Base-by-base conservation (phyloP, 306 rosid species). In the Rosa rugosa region DNA sequence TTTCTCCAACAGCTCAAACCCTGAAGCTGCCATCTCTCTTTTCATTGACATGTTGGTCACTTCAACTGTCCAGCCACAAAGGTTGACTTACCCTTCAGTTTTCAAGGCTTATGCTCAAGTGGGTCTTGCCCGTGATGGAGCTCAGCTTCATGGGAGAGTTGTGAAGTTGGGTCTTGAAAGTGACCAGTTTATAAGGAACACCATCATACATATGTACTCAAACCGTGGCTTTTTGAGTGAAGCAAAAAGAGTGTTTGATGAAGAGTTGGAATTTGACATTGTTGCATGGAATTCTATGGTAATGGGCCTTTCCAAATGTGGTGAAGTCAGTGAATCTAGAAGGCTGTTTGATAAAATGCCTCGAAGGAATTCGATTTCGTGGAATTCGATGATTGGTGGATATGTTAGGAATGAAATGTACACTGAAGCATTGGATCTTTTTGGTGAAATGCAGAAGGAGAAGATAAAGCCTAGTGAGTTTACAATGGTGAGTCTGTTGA, bases 341-440 rank as follows among this genome's bases (percentile, higher is more conserved):
- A 89, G 81, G 73, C 53, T 93, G 84, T 95, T 95, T 82, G 93
- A 93, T 77, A 46, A 62, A 34, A 90, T 91, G 92, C 85, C 83
- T 25, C 36, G 41, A 46, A 93, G 91, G 80, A 90, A 83, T 40
- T 31, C 86, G 3, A 69, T 95, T 79, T 84, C 94, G 27, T 90
- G 99, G 99, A 95, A 90, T 57, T 87, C 90, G 25, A 86, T 92
- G 90, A 95, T 91, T 75, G 88, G 97, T 80, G 98, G 97, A 79
- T 88, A 82, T 82, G 97, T 95, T 42, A 91, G 99, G 88, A 95
- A 91, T 64, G 89, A 85, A 80, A 88, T 57, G 85, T 73, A 83
- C 13, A 69, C 41, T 65, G 89, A 90, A 80, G 98, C 97, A 6
- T 49, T 91, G 25, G 80, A 85, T 60, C 85, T 92, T 59, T 95